These are phyloP conservation scores for Trypanosoma avium DNA, from an alignment of 208 protist species.

Conservation along the genomic window DNA sequence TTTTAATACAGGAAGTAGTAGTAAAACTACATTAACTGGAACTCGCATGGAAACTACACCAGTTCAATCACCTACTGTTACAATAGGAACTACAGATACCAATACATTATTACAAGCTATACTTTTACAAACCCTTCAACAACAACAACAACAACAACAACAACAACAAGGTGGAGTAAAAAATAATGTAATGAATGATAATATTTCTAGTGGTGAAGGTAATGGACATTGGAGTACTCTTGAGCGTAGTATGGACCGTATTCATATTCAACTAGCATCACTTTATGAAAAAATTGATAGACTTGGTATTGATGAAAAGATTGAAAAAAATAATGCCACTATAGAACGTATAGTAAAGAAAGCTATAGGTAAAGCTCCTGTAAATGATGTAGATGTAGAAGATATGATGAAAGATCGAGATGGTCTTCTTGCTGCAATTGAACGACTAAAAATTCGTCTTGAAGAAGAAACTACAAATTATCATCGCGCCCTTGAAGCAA, in stretches of 20 bases:
- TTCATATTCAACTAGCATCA: constrained; percentile 49
- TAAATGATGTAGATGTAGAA: constrained; percentile 43
- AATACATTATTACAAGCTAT: constrained; percentile 40
- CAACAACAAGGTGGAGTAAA: constrained; percentile 1
- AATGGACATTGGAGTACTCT: constrained; percentile 4
- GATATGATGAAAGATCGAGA: constrained; percentile 64
- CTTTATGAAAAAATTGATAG: constrained; percentile 72
- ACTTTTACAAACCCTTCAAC: constrained; percentile 48
- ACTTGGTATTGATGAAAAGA: constrained; percentile 47
- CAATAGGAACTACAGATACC: constrained; percentile 4
- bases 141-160: constrained; percentile 17
- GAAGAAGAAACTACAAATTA: constrained; percentile 71
- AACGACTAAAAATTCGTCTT: constrained; percentile 44
- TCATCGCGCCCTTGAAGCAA: constrained; percentile 65
- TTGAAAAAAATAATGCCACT: constrained; percentile 64
- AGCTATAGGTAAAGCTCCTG: constrained; percentile 51
- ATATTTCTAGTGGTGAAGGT: neutral
- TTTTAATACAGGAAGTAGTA: neutral
- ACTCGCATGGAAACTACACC: too few species aligned
- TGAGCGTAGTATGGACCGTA: constrained; percentile 41
- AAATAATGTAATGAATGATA: neutral
- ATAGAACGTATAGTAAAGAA: constrained; percentile 58
- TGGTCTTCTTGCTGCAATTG: constrained; percentile 58
- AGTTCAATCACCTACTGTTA: too few species aligned
- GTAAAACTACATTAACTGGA: too few species aligned